phyloP scores from a whole-genome alignment of 192 early-diverging fungal genomes.

The Coemansia pectinata region DNA sequence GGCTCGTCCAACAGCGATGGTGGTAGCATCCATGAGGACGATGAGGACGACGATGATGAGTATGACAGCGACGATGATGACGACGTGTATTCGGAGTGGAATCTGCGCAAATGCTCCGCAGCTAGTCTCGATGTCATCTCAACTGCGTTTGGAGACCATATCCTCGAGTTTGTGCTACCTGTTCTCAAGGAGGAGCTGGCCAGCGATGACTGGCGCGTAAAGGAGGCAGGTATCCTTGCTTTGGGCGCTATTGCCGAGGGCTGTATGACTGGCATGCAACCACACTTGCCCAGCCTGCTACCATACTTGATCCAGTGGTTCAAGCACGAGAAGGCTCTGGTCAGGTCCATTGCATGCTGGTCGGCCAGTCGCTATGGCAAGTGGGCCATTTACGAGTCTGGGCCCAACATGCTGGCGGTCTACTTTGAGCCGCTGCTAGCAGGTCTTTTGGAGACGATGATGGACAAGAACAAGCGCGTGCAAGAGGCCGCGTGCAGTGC shows the following conservation, averaged over 20 bases:
- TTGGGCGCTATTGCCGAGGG: constrained; percentile 98
- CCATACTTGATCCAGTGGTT: constrained; percentile 83
- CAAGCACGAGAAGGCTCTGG: constrained; percentile 82
- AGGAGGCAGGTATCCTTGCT: constrained; percentile 95
- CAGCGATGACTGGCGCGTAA: constrained; percentile 84
- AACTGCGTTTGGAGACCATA: constrained; percentile 80
- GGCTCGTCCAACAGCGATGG: constrained; percentile 27
- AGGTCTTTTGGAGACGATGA: constrained; percentile 72
- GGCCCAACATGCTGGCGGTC: constrained; percentile 58
- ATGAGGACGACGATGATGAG: constrained; percentile 80
- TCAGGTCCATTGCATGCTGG: constrained; percentile 99
- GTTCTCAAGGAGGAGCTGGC: constrained; percentile 79
- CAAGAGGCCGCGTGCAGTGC: constrained; percentile 98
- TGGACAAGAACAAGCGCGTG: constrained; percentile 97
- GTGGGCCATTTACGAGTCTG: constrained; percentile 69
- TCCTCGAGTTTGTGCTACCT: constrained; percentile 85
- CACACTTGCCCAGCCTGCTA: constrained; percentile 82
- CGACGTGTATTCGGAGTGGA: constrained; percentile 91
- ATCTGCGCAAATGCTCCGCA: constrained; percentile 96
- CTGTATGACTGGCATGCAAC: constrained; percentile 85
- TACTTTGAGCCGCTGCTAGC: constrained; percentile 88
- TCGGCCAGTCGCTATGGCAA: constrained; percentile 90
- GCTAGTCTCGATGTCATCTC: constrained; percentile 94
- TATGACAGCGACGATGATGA: constrained; percentile 87
- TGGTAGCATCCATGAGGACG: constrained; percentile 47